Evolutionary conservation across 2,329 filamentous ascomycete genomes (phyloP).

Genomic region (Fusarium solani-melongenae): DNA sequence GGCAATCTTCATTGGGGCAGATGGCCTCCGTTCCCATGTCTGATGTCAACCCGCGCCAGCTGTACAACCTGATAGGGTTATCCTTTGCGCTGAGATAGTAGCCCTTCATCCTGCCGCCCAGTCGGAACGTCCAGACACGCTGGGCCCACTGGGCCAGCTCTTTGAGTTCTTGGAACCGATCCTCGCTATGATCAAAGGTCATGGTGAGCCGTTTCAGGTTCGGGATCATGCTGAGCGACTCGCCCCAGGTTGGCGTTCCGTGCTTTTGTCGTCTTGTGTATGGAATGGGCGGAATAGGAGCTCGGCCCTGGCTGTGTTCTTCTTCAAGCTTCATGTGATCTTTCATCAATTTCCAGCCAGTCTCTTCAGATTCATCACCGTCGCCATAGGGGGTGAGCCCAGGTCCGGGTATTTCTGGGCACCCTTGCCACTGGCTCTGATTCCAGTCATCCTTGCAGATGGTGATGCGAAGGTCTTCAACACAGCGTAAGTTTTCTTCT

Average conservation of each 20-base stretch:
- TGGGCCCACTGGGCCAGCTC: slow-evolving; percentile 22
- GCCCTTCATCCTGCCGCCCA: slow-evolving; percentile 22
- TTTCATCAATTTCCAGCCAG: neutral
- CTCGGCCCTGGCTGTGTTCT: neutral
- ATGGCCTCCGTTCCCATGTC: neutral
- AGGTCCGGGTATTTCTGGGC: neutral
- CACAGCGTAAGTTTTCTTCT: neutral
- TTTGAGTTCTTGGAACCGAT: neutral
- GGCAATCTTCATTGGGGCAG: neutral
- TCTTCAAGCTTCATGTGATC: slow-evolving; percentile 17
- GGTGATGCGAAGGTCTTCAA: slow-evolving; percentile 19
- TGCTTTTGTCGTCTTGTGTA: no score
- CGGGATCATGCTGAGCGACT: slow-evolving; percentile 6
- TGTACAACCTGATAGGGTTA: slow-evolving; percentile 6
- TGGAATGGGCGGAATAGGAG: slow-evolving; percentile 14
- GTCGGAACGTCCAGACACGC: slow-evolving; percentile 26
- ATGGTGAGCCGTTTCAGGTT: slow-evolving; percentile 16
- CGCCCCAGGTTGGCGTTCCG: slow-evolving; percentile 1
- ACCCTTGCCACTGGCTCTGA: no score
- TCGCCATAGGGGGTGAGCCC: slow-evolving; percentile 17
- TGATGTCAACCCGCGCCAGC: neutral
- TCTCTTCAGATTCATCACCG: no score
- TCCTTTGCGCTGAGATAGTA: slow-evolving; percentile 21
- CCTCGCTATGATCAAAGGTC: slow-evolving; percentile 18
- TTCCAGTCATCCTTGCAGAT: slow-evolving; percentile 12